phyloP scores from a whole-genome alignment of 1,284 basidiomycete species.

The Earliella scabrosa region DNA sequence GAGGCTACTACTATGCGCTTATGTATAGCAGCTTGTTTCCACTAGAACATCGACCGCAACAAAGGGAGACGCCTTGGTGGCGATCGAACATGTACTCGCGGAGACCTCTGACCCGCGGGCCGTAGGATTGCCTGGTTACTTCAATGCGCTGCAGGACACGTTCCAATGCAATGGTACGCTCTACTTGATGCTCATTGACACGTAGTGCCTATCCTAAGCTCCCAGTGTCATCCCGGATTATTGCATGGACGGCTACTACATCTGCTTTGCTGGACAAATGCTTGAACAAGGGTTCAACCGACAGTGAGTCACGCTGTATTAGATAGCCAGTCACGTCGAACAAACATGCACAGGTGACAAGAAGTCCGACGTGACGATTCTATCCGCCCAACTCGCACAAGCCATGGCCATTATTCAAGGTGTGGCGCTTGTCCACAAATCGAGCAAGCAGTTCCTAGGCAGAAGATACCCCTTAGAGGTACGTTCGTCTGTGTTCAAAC shows the following conservation, averaged over 20 bases:
- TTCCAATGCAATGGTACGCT: conserved; percentile 78
- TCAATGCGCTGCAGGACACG: conserved; percentile 70
- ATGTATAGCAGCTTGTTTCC: conserved; percentile 59
- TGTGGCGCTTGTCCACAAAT: conserved; percentile 68
- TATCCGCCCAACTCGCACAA: conserved; percentile 57
- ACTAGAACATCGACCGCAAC: conserved; percentile 53
- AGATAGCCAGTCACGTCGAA: no score
- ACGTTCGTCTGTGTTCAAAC: conserved; percentile 24
- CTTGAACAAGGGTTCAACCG: conserved; percentile 29
- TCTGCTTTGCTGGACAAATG: conserved; percentile 29
- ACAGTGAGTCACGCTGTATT: conserved; percentile 24
- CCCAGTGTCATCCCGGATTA: conserved; percentile 63
- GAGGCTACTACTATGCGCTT: background rate
- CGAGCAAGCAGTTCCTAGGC: conserved; percentile 73
- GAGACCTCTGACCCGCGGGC: conserved; percentile 44
- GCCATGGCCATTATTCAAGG: conserved; percentile 80
- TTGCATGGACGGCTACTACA: conserved; percentile 50
- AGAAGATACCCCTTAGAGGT: conserved; percentile 77
- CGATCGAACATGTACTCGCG: conserved; percentile 64
- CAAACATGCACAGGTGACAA: conserved; percentile 37
- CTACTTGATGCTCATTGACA: background rate
- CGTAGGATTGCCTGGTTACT: conserved; percentile 50
- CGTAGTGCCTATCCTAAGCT: background rate
- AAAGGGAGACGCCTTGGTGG: conserved; percentile 55
- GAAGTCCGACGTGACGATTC: conserved; percentile 45